Conservation (phyloP, 2,329 filamentous ascomycete species). For the Aspergillus quadrilineatus region DNA sequence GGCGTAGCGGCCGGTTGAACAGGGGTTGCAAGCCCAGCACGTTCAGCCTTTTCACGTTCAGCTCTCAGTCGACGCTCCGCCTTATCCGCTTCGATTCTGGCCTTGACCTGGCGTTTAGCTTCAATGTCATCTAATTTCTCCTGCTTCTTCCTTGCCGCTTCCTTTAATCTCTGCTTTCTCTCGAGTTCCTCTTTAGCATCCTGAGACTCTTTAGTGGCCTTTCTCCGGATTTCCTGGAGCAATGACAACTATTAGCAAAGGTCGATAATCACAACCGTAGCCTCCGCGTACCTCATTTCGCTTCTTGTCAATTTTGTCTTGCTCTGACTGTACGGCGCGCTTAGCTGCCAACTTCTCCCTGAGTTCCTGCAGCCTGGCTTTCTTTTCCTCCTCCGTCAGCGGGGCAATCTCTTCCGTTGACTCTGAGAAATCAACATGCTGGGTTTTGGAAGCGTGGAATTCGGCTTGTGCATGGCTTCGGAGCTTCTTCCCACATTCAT, state of each 20-base stretch:
- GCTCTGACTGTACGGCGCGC: constrained; percentile 63
- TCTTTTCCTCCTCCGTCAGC: constrained; percentile 88
- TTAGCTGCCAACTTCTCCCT: constrained; percentile 71
- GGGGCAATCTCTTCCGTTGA: constrained; percentile 90
- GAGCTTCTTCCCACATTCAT: constrained; percentile 92
- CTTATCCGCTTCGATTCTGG: constrained; percentile 93
- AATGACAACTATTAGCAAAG: constrained; percentile 1
- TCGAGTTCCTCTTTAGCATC: constrained; percentile 86
- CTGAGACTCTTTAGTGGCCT: constrained; percentile 84
- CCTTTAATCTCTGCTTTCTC: constrained; percentile 88
- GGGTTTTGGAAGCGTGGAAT: constrained; percentile 88
- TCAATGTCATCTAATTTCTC: constrained; percentile 85
- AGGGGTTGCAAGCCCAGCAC: constrained; percentile 68
- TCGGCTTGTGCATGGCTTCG: constrained; percentile 76
- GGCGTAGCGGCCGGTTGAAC: constrained; percentile 48
- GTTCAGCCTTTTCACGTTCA: constrained; percentile 77
- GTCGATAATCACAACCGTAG: not conserved
- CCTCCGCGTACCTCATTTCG: constrained; percentile 68
- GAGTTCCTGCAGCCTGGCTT: constrained; percentile 72
- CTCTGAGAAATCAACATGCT: constrained; percentile 87
- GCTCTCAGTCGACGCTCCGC: constrained; percentile 81
- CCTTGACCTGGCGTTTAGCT: constrained; percentile 84
- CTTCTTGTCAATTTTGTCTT: constrained; percentile 79
- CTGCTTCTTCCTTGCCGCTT: constrained; percentile 78
- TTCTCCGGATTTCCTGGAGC: constrained; percentile 67